Evolutionary conservation across 176 grass and related monocot species (phyloP).

Genomic region (Carex pumila): DNA sequence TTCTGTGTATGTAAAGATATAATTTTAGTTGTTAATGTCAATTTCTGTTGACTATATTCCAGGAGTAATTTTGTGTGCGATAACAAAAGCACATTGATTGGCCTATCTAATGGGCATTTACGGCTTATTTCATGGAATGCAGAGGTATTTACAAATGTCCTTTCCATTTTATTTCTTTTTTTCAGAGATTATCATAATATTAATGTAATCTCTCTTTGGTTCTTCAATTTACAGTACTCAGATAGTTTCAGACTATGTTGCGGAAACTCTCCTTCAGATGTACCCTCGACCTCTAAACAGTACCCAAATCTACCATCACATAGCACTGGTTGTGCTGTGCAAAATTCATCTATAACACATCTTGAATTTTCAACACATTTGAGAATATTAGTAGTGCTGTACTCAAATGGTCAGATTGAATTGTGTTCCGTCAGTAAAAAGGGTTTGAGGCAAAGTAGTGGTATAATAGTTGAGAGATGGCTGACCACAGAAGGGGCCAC

Average conservation of each 20-base stretch:
- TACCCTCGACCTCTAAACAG: conserved; percentile 25
- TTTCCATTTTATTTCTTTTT: conserved; percentile 10
- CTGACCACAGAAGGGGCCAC: conserved; percentile 55
- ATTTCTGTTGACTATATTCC: conserved; percentile 12
- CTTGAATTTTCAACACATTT: conserved; percentile 76
- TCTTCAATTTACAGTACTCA: conserved; percentile 53
- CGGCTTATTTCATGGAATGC: conserved; percentile 86
- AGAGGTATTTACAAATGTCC: conserved; percentile 68
- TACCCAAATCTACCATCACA: background rate
- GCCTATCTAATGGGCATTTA: conserved; percentile 82
- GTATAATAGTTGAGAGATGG: conserved; percentile 73
- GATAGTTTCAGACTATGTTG: conserved; percentile 72
- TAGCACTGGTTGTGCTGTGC: conserved; percentile 48
- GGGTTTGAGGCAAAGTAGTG: conserved; percentile 57
- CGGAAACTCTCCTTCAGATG: conserved; percentile 34
- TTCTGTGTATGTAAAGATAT: background rate
- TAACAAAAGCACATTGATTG: conserved; percentile 78
- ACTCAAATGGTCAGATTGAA: conserved; percentile 73
- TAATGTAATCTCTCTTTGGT: conserved; percentile 23
- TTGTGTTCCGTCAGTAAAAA: conserved; percentile 82
- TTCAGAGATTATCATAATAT: conserved; percentile 7
- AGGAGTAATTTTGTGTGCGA: conserved; percentile 95
- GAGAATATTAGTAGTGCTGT: conserved; percentile 67
- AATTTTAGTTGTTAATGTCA: background rate
- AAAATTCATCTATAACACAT: conserved; percentile 52